Percentiles rank a stretch among this genome's conserved stretches.
Evolutionary conservation across 305 asterid genomes (phyloP).

Genomic region (Fraxinus sp.): DNA sequence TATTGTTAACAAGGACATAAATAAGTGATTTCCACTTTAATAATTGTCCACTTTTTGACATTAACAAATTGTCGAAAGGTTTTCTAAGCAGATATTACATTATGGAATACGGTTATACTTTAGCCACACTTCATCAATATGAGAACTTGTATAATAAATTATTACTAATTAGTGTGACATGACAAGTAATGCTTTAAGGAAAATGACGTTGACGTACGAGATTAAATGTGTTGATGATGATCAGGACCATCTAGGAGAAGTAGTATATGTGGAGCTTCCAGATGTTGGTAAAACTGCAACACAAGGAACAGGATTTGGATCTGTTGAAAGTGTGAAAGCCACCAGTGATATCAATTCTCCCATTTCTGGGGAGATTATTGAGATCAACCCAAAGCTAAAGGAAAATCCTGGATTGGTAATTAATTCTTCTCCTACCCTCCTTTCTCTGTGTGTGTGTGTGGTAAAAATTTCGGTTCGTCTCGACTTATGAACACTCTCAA

Average conservation of each 20-base stretch:
- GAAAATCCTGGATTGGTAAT: constrained; percentile 79
- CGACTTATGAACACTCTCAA: neutral
- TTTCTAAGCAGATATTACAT: neutral
- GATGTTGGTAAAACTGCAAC: constrained; percentile 56
- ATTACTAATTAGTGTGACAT: neutral
- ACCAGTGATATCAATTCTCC: constrained; percentile 86
- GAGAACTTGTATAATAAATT: neutral
- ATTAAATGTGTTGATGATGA: neutral
- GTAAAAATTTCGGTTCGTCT: neutral
- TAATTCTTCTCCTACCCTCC: neutral
- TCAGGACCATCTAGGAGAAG: constrained; percentile 87
- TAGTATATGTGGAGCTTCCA: constrained; percentile 89
- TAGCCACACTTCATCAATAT: neutral
- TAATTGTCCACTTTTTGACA: neutral
- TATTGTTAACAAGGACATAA: neutral
- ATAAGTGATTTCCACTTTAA: neutral
- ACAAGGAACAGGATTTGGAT: constrained; percentile 57
- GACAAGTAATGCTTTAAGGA: neutral
- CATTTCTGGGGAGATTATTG: constrained; percentile 81
- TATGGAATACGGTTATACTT: neutral
- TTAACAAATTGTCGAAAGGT: neutral
- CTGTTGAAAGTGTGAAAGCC: constrained; percentile 96
- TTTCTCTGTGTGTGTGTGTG: neutral
- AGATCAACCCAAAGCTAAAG: constrained; percentile 60
- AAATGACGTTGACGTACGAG: neutral